phyloP scores from a whole-genome alignment of 2,329 filamentous ascomycete species.

The Neonectria sp. region DNA sequence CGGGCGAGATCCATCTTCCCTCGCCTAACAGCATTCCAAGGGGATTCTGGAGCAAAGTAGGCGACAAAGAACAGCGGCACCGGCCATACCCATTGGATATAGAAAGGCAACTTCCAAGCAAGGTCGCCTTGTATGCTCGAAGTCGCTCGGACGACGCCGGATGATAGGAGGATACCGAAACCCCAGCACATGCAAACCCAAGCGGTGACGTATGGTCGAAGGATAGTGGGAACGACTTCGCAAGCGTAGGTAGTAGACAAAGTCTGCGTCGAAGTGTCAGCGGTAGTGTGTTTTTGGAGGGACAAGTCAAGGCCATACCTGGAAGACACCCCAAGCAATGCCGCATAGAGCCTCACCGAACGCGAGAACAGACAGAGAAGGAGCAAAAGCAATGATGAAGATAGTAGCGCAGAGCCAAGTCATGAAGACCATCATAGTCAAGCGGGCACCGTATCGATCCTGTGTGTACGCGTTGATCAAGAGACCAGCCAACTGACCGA shows the following conservation, averaged over 20 bases:
- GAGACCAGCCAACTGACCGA: constrained; percentile 62
- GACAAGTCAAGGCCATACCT: constrained; percentile 20
- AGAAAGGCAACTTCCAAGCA: constrained; percentile 56
- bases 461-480: constrained; percentile 59
- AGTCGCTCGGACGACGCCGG: constrained; percentile 56
- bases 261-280: constrained; percentile 45
- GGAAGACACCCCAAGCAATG: constrained; percentile 54
- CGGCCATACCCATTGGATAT: constrained; percentile 54
- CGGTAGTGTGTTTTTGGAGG: neutral
- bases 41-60: constrained; percentile 49
- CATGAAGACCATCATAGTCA: constrained; percentile 42
- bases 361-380: constrained; percentile 53
- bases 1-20: constrained; percentile 47
- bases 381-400: constrained; percentile 49
- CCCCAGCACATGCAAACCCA: constrained; percentile 62
- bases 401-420: constrained; percentile 28
- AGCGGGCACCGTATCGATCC: constrained; percentile 53
- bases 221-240: constrained; percentile 53
- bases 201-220: constrained; percentile 58
- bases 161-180: constrained; percentile 59
- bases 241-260: constrained; percentile 61
- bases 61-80: constrained; percentile 46
- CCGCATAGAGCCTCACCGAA: constrained; percentile 54
- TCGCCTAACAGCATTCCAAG: constrained; percentile 49
- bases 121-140: constrained; percentile 51